A percentile compares a stretch with the other conserved stretches of the same genome.
These are phyloP conservation scores for Cyclocybe aegerita DNA, from an alignment of 768 basidiomycete genomes.

Conservation along the genomic window DNA sequence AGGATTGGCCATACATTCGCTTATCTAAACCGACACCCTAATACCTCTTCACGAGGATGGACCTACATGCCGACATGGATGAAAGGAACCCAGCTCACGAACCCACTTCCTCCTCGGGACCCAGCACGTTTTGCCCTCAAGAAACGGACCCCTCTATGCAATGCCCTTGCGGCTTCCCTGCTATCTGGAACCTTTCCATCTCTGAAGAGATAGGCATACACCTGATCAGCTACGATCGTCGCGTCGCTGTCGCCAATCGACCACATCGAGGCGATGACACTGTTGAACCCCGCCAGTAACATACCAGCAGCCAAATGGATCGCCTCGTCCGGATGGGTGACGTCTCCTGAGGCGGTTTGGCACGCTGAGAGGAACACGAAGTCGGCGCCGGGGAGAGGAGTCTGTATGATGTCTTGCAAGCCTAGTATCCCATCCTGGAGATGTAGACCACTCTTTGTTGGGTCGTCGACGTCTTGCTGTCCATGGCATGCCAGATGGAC, in stretches of 20 bases:
- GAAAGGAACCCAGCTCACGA: slow-evolving; percentile 13
- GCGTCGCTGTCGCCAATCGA: slow-evolving; percentile 30
- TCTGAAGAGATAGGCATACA: slow-evolving; percentile 22
- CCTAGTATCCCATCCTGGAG: slow-evolving; percentile 18
- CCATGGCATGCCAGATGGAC: slow-evolving; percentile 36
- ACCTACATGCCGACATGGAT: slow-evolving; percentile 13
- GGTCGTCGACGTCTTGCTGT: slow-evolving; percentile 22
- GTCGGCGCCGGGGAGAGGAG: slow-evolving; percentile 9
- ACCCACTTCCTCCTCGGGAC: slow-evolving; percentile 6
- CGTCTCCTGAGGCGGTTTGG: slow-evolving; percentile 31
- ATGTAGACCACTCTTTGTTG: slow-evolving; percentile 22
- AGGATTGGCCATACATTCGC: too few species aligned
- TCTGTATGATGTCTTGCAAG: slow-evolving; percentile 10
- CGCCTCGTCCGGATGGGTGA: slow-evolving; percentile 28
- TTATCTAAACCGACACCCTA: too few species aligned
- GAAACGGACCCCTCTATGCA: slow-evolving; percentile 14
- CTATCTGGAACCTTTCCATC: slow-evolving; percentile 3
- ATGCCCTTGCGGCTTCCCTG: slow-evolving; percentile 12
- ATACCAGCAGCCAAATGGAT: slow-evolving; percentile 38
- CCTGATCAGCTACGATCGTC: slow-evolving; percentile 23
- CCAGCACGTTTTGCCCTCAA: slow-evolving; percentile 7
- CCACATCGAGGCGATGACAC: slow-evolving; percentile 40
- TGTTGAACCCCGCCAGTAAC: slow-evolving; percentile 23
- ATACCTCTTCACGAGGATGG: too few species aligned
- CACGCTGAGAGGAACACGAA: slow-evolving; percentile 42